Conservation (phyloP, 306 rosid species). For the Trifolium repens region DNA sequence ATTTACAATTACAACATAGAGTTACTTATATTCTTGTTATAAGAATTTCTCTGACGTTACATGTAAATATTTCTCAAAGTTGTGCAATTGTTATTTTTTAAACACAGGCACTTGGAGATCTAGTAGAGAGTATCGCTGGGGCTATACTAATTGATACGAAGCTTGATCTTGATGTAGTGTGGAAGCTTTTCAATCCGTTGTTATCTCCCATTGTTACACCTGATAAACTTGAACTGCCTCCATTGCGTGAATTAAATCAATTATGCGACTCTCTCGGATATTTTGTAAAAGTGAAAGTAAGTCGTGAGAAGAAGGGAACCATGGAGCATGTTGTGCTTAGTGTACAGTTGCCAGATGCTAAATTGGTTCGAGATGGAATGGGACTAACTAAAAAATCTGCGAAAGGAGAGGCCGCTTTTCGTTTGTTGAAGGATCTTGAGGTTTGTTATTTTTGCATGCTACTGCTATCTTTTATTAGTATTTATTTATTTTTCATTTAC, state of each 20-base stretch:
- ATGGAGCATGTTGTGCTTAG: constrained; percentile 59
- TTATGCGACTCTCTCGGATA: constrained; percentile 79
- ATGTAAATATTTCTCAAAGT: background rate
- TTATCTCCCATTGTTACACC: constrained; percentile 95
- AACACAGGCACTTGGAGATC: constrained; percentile 87
- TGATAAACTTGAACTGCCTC: constrained; percentile 87
- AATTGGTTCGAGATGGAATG: constrained; percentile 59
- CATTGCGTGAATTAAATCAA: constrained; percentile 69
- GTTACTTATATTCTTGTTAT: constrained; percentile 22
- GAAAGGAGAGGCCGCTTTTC: constrained; percentile 84
- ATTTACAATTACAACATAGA: background rate
- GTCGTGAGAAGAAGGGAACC: constrained; percentile 56
- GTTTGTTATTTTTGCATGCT: constrained; percentile 45
- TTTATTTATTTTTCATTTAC: constrained; percentile 9
- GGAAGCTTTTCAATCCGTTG: constrained; percentile 79
- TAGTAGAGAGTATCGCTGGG: constrained; percentile 94
- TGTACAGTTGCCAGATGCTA: constrained; percentile 66
- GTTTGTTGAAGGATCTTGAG: constrained; percentile 74
- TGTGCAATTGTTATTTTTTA: constrained; percentile 35
- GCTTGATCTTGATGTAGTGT: constrained; percentile 77
- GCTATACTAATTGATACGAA: constrained; percentile 83
- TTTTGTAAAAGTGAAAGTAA: constrained; percentile 64
- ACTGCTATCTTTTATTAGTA: constrained; percentile 9
- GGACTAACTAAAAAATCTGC: constrained; percentile 65
- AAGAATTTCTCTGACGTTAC: constrained; percentile 11